Evolutionary conservation across 345 rosid genomes (phyloP).

Genomic region (Jatropha curcas): DNA sequence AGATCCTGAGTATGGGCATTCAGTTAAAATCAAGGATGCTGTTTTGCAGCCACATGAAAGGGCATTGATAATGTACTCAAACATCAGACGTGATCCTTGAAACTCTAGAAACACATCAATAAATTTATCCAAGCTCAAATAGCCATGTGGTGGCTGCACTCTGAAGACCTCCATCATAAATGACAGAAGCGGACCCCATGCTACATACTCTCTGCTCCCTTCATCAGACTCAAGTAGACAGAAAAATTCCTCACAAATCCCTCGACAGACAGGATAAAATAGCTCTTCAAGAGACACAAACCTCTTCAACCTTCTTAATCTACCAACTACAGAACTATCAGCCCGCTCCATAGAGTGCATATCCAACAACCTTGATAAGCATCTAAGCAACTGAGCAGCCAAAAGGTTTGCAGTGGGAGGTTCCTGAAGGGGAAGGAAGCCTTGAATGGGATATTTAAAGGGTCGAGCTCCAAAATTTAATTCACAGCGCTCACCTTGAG

Average conservation of each 20-base stretch:
- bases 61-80: conserved; percentile 66
- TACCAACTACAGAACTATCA: conserved; percentile 59
- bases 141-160: conserved; percentile 73
- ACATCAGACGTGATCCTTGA: conserved; percentile 52
- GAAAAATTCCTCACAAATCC: conserved; percentile 74
- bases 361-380: conserved; percentile 72
- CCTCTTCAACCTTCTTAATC: conserved; percentile 79
- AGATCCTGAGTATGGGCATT: conserved; percentile 93
- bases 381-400: conserved; percentile 58
- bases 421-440: conserved; percentile 70
- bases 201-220: conserved; percentile 61
- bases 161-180: conserved; percentile 77
- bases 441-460: conserved; percentile 64
- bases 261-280: conserved; percentile 63
- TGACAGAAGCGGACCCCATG: conserved; percentile 71
- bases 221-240: conserved; percentile 55
- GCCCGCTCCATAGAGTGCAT: conserved; percentile 49
- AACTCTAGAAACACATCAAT: conserved; percentile 63
- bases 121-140: conserved; percentile 66
- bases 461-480: conserved; percentile 86
- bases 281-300: conserved; percentile 69
- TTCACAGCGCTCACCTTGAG: conserved; percentile 89
- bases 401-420: conserved; percentile 49
- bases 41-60: conserved; percentile 84
- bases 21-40: conserved; percentile 57